phyloP scores from a whole-genome alignment of 23 red algal species.

The Gracilaria vermiculophylla region DNA sequence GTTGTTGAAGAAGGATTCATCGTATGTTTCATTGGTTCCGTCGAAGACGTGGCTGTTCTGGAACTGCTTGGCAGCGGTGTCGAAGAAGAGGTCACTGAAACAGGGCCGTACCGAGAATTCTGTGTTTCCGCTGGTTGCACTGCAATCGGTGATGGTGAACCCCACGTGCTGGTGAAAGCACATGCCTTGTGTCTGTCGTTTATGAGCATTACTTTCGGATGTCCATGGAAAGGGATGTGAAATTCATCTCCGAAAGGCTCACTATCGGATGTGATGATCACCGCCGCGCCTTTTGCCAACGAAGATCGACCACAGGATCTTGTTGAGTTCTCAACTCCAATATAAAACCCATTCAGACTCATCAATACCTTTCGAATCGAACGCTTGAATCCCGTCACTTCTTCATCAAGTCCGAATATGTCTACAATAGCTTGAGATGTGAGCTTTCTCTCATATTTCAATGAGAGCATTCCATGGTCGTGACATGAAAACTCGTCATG shows the following conservation, averaged over 20 bases:
- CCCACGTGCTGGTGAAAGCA: conserved; percentile 31
- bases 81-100: not conserved
- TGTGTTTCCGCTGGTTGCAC: not conserved
- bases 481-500: not conserved
- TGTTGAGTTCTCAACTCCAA: not conserved
- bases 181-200: conserved; percentile 26
- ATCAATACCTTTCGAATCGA: conserved; percentile 5
- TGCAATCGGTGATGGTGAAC: not conserved
- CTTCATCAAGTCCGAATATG: not conserved
- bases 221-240: conserved; percentile 30
- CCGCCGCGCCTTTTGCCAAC: not conserved
- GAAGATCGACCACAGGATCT: conserved; percentile 22
- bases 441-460: conserved; percentile 17
- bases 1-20: not conserved
- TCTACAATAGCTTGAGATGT: not conserved
- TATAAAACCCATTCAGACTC: conserved; percentile 10
- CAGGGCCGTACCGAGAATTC: not conserved
- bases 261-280: conserved; percentile 50
- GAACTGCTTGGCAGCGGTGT: not conserved
- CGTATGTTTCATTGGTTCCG: not conserved
- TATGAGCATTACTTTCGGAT: conserved; percentile 31
- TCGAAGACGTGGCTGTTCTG: not conserved
- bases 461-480: not conserved
- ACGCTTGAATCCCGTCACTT: not conserved
- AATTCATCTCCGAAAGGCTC: conserved; percentile 29